These are phyloP conservation scores for Volvox africanus DNA, from an alignment of 139 green algal genomes.

Conservation along the genomic window DNA sequence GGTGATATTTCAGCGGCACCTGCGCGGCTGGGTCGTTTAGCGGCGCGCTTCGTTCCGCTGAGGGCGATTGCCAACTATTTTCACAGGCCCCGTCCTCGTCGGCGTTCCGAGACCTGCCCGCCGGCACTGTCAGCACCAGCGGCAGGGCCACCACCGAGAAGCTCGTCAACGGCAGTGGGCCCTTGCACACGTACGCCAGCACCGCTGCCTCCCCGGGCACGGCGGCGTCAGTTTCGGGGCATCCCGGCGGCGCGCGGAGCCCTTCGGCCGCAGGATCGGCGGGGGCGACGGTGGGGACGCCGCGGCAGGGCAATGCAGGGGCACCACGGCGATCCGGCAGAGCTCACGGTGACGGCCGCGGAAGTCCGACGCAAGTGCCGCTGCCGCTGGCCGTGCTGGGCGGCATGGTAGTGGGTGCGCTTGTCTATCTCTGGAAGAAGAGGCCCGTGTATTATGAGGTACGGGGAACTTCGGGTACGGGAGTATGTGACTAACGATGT, in stretches of 20 bases:
- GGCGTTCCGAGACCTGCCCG: conserved; percentile 3
- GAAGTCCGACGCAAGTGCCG: conserved; percentile 2
- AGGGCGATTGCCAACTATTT: too few species aligned
- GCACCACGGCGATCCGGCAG: background rate
- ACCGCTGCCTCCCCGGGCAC: background rate
- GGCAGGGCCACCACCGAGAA: background rate
- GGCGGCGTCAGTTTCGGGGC: background rate
- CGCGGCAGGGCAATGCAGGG: background rate
- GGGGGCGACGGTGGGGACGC: background rate
- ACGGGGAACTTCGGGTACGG: background rate
- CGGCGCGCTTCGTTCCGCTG: background rate
- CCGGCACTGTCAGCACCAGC: background rate
- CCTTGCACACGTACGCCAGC: background rate
- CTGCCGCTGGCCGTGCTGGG: conserved; percentile 44
- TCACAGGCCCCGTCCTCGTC: background rate
- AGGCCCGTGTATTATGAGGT: conserved; percentile 46
- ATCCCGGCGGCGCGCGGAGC: background rate
- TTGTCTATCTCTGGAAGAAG: conserved; percentile 46
- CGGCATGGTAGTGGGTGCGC: conserved; percentile 27
- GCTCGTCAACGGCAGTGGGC: conserved; percentile 17
- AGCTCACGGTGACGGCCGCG: background rate
- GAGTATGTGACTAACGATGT: background rate
- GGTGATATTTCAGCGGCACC: too few species aligned
- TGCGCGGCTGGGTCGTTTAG: too few species aligned
- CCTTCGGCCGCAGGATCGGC: background rate